Percentiles rank a stretch among this genome's conserved stretches.
Conservation (phyloP, 306 rosid species). For the Hippophae gyantsensis region DNA sequence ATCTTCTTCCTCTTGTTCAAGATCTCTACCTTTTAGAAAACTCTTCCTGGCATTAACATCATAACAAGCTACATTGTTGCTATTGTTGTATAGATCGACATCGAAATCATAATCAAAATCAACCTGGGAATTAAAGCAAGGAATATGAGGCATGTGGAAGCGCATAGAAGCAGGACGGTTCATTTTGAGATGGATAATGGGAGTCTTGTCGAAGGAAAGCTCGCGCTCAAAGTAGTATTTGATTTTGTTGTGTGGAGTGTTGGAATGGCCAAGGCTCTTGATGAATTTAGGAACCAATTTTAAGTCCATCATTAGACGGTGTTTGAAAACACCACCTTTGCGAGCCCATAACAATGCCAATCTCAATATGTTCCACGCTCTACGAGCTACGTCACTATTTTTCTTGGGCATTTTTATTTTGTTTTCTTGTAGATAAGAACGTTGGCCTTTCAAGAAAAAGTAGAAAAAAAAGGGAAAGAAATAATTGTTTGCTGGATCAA, state of each 20-base stretch:
- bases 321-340: slow-evolving; percentile 61
- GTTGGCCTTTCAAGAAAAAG: not conserved
- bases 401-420: slow-evolving; percentile 32
- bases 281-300: slow-evolving; percentile 50
- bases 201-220: slow-evolving; percentile 76
- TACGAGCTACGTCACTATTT: slow-evolving; percentile 22
- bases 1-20: not conserved
- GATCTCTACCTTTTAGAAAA: slow-evolving; percentile 6
- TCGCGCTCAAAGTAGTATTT: slow-evolving; percentile 56
- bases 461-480: too few species aligned
- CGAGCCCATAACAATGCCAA: slow-evolving; percentile 69
- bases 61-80: not conserved
- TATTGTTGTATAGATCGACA: not conserved
- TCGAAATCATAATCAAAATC: slow-evolving; percentile 49
- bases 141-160: slow-evolving; percentile 51
- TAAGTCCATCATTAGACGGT: slow-evolving; percentile 44
- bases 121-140: slow-evolving; percentile 59
- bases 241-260: slow-evolving; percentile 11
- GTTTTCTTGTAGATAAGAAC: not conserved
- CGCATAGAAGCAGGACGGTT: slow-evolving; percentile 50
- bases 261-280: slow-evolving; percentile 30
- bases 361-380: slow-evolving; percentile 64
- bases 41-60: slow-evolving; percentile 28
- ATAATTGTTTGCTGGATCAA: too few species aligned
- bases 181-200: slow-evolving; percentile 46